A percentile compares a stretch with the other conserved stretches of the same genome.
Evolutionary conservation across 2,329 filamentous ascomycete genomes (phyloP).

Genomic region (Pseudohalonectria lignicola): DNA sequence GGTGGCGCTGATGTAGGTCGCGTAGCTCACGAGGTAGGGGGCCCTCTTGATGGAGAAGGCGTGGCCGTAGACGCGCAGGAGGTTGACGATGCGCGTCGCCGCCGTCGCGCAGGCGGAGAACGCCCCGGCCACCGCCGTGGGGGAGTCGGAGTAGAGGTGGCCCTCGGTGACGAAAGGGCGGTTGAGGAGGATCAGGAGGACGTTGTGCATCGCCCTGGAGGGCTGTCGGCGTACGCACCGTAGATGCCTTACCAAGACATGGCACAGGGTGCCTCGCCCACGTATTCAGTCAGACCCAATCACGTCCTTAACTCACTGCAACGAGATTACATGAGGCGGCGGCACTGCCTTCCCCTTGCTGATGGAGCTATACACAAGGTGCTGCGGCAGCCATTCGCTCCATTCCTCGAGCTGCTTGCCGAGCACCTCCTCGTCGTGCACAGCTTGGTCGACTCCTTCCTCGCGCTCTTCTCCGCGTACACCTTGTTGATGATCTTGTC

Average conservation of each 20-base stretch:
- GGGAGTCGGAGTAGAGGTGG: conserved; percentile 4
- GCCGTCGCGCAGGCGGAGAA: conserved; percentile 18
- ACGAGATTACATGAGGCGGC: conserved; percentile 5
- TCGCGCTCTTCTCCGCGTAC: conserved; percentile 7
- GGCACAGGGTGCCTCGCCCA: background rate
- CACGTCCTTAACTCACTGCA: conserved; percentile 14
- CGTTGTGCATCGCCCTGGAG: conserved; percentile 19
- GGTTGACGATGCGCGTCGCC: conserved; percentile 13
- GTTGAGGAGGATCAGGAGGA: conserved; percentile 30
- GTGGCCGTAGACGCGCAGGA: conserved; percentile 20
- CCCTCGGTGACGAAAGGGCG: conserved; percentile 23
- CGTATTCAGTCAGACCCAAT: conserved; percentile 10
- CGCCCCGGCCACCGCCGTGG: background rate
- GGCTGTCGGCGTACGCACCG: no score
- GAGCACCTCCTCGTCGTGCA: background rate
- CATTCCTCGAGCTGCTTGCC: conserved; percentile 1
- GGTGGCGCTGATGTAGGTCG: conserved; percentile 41
- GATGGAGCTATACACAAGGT: conserved; percentile 3
- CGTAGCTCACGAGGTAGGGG: conserved; percentile 43
- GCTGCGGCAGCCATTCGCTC: conserved; percentile 3
- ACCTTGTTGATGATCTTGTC: conserved; percentile 5
- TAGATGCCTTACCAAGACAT: no score
- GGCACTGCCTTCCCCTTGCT: background rate
- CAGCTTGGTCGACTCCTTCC: conserved; percentile 2
- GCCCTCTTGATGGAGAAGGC: conserved; percentile 28